A percentile compares a stretch with the other conserved stretches of the same genome.
These are phyloP conservation scores for Diddensiella transvaalensis DNA, from an alignment of 805 yeast genomes.

Conservation along the genomic window DNA sequence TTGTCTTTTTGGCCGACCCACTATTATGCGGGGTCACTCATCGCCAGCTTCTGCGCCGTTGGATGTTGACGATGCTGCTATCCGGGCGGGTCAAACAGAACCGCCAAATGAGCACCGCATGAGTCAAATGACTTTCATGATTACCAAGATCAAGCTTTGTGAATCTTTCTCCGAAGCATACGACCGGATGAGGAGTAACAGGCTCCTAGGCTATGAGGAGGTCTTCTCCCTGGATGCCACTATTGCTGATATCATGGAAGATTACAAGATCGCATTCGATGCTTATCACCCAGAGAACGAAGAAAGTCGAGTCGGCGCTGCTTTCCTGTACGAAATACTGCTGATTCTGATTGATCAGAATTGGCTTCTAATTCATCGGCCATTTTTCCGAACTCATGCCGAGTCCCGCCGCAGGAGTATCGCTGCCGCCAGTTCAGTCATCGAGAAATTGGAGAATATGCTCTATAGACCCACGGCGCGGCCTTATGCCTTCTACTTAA, in stretches of 20 bases:
- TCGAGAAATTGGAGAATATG: background rate
- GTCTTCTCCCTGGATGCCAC: slow-evolving; percentile 9
- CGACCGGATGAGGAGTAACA: slow-evolving; percentile 6
- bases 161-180: slow-evolving; percentile 5
- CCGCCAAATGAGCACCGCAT: background rate
- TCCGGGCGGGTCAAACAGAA: background rate
- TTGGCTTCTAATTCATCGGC: slow-evolving; percentile 12
- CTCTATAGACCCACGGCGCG: background rate
- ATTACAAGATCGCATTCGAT: slow-evolving; percentile 10
- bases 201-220: slow-evolving; percentile 8
- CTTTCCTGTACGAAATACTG: slow-evolving; percentile 11
- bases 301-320: background rate
- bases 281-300: too few species aligned
- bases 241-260: background rate
- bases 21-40: background rate
- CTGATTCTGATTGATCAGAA: slow-evolving; percentile 12
- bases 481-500: slow-evolving; percentile 6
- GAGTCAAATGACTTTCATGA: slow-evolving; percentile 14
- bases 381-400: slow-evolving; percentile 8
- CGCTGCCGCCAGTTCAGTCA: slow-evolving; percentile 2
- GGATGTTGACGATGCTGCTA: slow-evolving; percentile 9
- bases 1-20: slow-evolving; percentile 16
- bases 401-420: slow-evolving; percentile 10
- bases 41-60: slow-evolving; percentile 7
- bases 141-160: slow-evolving; percentile 9